These are phyloP conservation scores for Citrullus colocynthis DNA, from an alignment of 306 rosid genomes.

Conservation along the genomic window DNA sequence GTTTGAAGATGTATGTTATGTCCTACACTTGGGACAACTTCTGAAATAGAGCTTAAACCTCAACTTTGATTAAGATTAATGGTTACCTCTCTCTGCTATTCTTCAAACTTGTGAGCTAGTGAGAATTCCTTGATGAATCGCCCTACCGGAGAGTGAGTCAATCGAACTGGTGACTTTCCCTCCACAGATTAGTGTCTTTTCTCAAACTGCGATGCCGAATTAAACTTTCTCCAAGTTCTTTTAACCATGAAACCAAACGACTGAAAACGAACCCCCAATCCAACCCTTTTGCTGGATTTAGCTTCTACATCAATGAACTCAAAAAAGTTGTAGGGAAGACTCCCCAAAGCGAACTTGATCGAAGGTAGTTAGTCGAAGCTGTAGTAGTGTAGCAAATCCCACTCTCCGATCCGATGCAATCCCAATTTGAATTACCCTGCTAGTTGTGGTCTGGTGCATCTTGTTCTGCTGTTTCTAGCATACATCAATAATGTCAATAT, in stretches of 20 bases:
- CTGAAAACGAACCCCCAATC: not conserved
- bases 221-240: not conserved
- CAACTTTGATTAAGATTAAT: not conserved
- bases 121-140: not conserved
- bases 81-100: not conserved
- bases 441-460: not conserved
- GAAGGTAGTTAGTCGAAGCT: not conserved
- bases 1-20: not conserved
- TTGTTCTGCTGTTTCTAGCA: not conserved
- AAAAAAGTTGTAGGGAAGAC: not conserved
- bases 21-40: not conserved
- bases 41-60: not conserved
- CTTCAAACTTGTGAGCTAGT: not conserved
- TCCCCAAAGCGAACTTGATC: not conserved
- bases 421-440: not conserved
- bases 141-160: not conserved
- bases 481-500: not conserved
- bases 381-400: not conserved
- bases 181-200: not conserved
- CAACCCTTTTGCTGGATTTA: not conserved
- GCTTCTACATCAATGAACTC: not conserved
- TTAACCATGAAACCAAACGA: not conserved
- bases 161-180: not conserved
- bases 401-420: not conserved
- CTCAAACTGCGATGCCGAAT: not conserved